Base-by-base conservation (phyloP, 352 stramenopile genomes). In the Phytophthora syringae region DNA sequence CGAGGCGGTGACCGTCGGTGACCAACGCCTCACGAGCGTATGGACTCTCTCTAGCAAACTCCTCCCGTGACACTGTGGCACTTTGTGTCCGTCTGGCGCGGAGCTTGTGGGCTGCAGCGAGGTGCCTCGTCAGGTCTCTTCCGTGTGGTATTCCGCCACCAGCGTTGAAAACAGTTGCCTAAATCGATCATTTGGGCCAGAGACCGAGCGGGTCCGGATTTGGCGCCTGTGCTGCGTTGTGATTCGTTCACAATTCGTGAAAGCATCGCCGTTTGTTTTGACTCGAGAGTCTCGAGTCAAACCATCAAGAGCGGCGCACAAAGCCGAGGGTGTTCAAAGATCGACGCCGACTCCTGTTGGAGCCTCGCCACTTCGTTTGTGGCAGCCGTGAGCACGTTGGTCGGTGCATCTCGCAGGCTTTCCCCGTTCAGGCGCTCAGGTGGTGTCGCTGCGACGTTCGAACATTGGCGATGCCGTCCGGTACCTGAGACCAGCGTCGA, bases 161-260 rank as follows among this genome's bases (percentile, higher is more conserved):
- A 34, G 54, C 54, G 62, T 47, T 55, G 49, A 56, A 65, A 70
- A 60, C 62, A 70, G 54, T 58, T 68, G 60, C 40, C 48, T 24
- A 21, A 11, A 4, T 48, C 24, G 45, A 32, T 25, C n/a, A 40
- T 49, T 45, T 43, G 28, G 34, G 34, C 30, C 50, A 52, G 50
- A 53, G 28, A 40, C 48, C 4, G 42, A 37, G 13, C 30, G 49
- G n/a, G n/a, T n/a, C n/a, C n/a, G n/a, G n/a, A n/a, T n/a, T n/a
- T n/a, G n/a, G n/a, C n/a, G n/a, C n/a, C n/a, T n/a, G n/a, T n/a
- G n/a, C n/a, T n/a, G n/a, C n/a, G n/a, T n/a, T n/a, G n/a, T n/a
- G n/a, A n/a, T n/a, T n/a, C n/a, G n/a, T n/a, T n/a, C n/a, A n/a
- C n/a, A n/a, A n/a, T n/a, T n/a, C n/a, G n/a, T n/a, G n/a, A n/a